Evolutionary conservation across 805 yeast genomes (phyloP), one percentile per base, ranked within the genome.

Genomic region (Komagataella mondaviorum): DNA sequence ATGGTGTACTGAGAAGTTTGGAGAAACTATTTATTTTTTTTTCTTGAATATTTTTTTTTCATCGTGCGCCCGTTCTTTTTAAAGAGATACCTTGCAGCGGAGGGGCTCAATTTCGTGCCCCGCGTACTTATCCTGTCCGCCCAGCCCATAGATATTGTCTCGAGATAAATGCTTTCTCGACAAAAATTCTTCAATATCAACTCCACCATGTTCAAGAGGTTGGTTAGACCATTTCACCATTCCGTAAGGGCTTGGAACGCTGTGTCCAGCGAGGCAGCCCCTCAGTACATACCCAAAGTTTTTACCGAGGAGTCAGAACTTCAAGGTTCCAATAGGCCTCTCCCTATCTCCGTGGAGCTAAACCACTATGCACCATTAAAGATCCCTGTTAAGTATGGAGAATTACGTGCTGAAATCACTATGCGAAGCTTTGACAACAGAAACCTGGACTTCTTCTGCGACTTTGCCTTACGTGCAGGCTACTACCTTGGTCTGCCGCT

Each of bases 381-480:
- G 60, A 79, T 83, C 53, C 77, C 80, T 45, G 70, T 76, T 30
- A 80, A 79, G 30, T 77, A 86, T 58, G 90, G 93, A 3, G 80
- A 87, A 63, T 70, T 80, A 53, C 89, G 84, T 18, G 95, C 95
- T n/a, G 85, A 80, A 55, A 62, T 91, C 46, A 80, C 79, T 48
- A 73, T 91, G 58, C 78, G 85, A 56, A 83, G 91, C 7, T 85
- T 77, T 64, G 85, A 83, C 53, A 75, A 78, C 51, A 79, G 79
- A 53, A 84, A 82, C 59, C 65, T 91, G 55, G 85, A 84, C 48
- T 77, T 90, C 56, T 83, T 82, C 55, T 73, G 86, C 24, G 95
- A 91, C 66, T 93, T 93, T 66, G 87, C 93, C 3, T 71, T 85
- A 52, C 80, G 99, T 67, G 88, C 89, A 0, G 98, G 96, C 0